Percentiles rank a stretch among this genome's conserved stretches.
phyloP scores from a whole-genome alignment of 2,329 filamentous ascomycete genomes.

The Penicillium sp. region DNA sequence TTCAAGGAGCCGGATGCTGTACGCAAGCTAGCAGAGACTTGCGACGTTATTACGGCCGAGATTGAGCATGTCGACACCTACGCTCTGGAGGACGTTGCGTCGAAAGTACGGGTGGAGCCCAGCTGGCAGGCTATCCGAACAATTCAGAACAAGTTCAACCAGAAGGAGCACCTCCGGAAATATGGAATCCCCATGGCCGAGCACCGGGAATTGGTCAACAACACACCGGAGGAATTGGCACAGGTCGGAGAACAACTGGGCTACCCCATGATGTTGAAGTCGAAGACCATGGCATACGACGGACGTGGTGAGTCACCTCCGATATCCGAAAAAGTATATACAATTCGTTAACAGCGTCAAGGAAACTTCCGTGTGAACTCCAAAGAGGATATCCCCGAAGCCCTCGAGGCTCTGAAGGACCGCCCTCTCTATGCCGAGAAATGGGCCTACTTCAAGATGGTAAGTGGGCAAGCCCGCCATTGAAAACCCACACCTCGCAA shows the following conservation, averaged over 20 bases:
- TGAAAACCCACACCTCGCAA: background rate
- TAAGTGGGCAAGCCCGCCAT: constrained; percentile 16
- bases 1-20: constrained; percentile 82
- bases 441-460: constrained; percentile 75
- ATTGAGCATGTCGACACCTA: constrained; percentile 95
- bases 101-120: constrained; percentile 67
- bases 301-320: constrained; percentile 60
- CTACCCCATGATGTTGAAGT: constrained; percentile 89
- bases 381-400: constrained; percentile 59
- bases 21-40: constrained; percentile 68
- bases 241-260: constrained; percentile 63
- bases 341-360: constrained; percentile 14
- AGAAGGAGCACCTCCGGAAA: constrained; percentile 74
- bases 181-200: constrained; percentile 68
- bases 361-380: constrained; percentile 65
- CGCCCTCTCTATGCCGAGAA: constrained; percentile 81
- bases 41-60: constrained; percentile 84
- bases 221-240: constrained; percentile 58
- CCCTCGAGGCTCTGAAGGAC: constrained; percentile 63
- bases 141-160: constrained; percentile 90
- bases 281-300: constrained; percentile 85
- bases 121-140: constrained; percentile 80
- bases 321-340: background rate
- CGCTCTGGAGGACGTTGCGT: constrained; percentile 75
- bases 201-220: constrained; percentile 62